Evolutionary conservation across 2,329 filamentous ascomycete genomes (phyloP), one percentile per base, ranked within the genome.

Genomic region (Curvularia sp.): DNA sequence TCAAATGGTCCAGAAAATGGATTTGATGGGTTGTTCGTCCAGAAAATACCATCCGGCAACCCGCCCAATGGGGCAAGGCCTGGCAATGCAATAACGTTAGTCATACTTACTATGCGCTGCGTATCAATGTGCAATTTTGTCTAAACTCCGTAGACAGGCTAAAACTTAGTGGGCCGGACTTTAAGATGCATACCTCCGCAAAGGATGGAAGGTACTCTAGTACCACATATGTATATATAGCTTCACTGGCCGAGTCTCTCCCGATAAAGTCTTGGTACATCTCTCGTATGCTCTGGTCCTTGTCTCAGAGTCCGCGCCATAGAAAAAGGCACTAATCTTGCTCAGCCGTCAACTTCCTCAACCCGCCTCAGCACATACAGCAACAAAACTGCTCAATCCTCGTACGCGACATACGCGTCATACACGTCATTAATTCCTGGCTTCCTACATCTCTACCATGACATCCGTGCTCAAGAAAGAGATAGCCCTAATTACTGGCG

Each of bases 401-500:
- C 30, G 25, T 42, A 21, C 10, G 12, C 23, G 13, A 13, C 15
- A 3, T 28, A 0, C 1, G 10, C 8, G 5, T 15, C n/a, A n/a
- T n/a, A 13, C 4, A 36, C 2, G 7, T 15, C 1, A 32, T 27
- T 27, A 27, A 27, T 36, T 9, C n/a, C 3, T 36, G n/a, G 6
- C 15, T 18, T 36, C n/a, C 15, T 8, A 7, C n/a, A 38, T 18
- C 21, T 47, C 8, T 9, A 19, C 3, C 19, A 70, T 69, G 66
- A 15, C 63, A 27, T 52, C 61, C 12, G 3, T 49, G 8, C 2
- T 54, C 19, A 52, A 53, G 1, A 75, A 76, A 55, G 69, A 68
- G 5, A 69, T 78, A 18, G 68, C 74, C n/a, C 66, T 78, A 1
- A 63, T 78, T 48, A 78, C 76, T 2, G 77, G 77, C 7, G 80